Conservation (phyloP, 441 rosid genomes). For the Populus hybrid region DNA sequence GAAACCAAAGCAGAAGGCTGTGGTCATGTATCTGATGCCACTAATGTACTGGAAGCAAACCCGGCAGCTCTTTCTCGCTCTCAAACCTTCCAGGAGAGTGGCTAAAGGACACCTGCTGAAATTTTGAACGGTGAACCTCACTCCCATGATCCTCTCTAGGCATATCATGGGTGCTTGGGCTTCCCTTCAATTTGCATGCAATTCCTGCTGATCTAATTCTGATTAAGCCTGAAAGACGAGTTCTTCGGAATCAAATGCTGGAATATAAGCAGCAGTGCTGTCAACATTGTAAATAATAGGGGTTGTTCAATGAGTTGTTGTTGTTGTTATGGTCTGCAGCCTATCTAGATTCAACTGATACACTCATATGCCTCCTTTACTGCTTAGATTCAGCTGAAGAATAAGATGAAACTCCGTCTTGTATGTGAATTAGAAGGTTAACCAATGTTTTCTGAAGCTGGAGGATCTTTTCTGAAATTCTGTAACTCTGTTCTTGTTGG, state of each 20-base stretch:
- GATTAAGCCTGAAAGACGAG: not conserved
- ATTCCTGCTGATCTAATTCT: not conserved
- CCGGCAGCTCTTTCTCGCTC: conserved; percentile 67
- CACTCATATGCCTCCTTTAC: conserved; percentile 3
- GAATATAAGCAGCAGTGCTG: conserved; percentile 1
- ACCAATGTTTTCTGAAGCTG: conserved; percentile 14
- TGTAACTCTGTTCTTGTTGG: not conserved
- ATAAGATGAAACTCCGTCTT: conserved; percentile 6
- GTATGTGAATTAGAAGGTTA: conserved; percentile 6
- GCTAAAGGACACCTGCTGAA: conserved; percentile 19
- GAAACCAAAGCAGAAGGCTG: conserved; percentile 35
- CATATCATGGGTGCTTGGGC: not conserved
- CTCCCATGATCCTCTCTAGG: not conserved
- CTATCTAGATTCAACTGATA: conserved; percentile 13
- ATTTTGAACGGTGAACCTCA: not conserved
- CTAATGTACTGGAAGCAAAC: conserved; percentile 47
- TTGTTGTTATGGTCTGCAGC: conserved; percentile 17
- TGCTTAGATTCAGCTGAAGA: conserved; percentile 16
- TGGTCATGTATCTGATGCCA: conserved; percentile 23
- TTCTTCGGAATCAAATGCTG: conserved; percentile 8
- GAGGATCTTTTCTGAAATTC: not conserved
- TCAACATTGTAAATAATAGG: conserved; percentile 35
- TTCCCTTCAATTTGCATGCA: not conserved
- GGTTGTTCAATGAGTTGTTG: conserved; percentile 17
- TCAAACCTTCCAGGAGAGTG: conserved; percentile 54